A percentile compares a stretch with the other conserved stretches of the same genome.
Evolutionary conservation across 805 yeast species (phyloP).

Genomic region (Suhomyces emberorum): DNA sequence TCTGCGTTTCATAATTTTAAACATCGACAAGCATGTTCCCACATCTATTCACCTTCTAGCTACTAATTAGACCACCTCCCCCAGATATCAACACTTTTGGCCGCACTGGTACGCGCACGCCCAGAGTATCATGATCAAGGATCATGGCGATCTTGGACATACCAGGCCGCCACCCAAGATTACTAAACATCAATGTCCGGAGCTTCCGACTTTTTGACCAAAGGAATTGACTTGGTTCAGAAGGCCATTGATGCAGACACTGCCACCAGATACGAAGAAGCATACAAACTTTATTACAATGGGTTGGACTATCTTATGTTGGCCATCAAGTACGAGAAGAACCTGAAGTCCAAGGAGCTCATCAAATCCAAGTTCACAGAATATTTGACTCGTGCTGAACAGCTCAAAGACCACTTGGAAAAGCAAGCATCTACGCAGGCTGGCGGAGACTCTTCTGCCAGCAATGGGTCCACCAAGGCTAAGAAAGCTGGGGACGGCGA

Average conservation of each 20-base stretch:
- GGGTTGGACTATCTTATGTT: conserved; percentile 94
- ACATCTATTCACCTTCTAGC: no score
- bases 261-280: conserved; percentile 87
- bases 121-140: no score
- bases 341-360: conserved; percentile 81
- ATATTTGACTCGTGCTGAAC: conserved; percentile 90
- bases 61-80: no score
- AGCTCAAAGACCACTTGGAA: conserved; percentile 83
- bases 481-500: conserved; percentile 49
- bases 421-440: conserved; percentile 47
- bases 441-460: conserved; percentile 47
- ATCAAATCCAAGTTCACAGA: conserved; percentile 88
- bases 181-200: no score
- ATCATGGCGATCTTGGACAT: no score
- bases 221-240: conserved; percentile 93
- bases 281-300: conserved; percentile 86
- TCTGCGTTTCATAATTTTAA: no score
- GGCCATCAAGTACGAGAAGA: conserved; percentile 91
- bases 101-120: not conserved
- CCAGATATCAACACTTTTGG: not conserved
- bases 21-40: no score
- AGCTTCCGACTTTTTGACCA: conserved; percentile 70
- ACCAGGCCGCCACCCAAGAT: no score
- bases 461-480: conserved; percentile 57
- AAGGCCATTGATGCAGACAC: conserved; percentile 94